Conservation (phyloP, 2,329 filamentous ascomycete species). For the Phialophora verrucosa region DNA sequence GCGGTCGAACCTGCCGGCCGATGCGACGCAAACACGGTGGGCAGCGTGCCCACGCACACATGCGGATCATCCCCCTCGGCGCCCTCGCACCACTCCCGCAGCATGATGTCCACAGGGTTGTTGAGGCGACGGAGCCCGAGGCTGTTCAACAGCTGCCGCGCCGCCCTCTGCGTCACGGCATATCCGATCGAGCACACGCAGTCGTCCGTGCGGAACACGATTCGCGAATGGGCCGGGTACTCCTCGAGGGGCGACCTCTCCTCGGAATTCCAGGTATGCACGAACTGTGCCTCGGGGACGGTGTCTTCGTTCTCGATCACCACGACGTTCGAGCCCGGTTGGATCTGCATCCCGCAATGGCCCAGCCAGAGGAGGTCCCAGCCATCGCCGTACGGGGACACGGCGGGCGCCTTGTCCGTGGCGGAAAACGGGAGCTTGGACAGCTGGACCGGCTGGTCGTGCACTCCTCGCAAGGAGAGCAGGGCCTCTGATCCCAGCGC, state of each 20-base stretch:
- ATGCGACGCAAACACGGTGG: neutral
- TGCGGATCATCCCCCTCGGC: neutral
- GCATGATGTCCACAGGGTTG: conserved; percentile 1
- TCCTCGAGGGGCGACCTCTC: conserved; percentile 1
- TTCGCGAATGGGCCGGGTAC: neutral
- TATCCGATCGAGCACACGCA: conserved; percentile 3
- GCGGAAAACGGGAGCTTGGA: neutral
- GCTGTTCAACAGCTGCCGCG: conserved; percentile 1
- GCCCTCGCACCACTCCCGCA: neutral
- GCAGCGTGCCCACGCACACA: neutral
- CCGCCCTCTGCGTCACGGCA: neutral
- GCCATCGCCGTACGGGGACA: conserved; percentile 52
- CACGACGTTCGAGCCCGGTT: neutral
- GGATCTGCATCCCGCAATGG: conserved; percentile 47
- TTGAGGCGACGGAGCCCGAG: neutral
- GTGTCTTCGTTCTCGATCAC: conserved; percentile 2
- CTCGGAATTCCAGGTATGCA: neutral
- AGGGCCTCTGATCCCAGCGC: neutral
- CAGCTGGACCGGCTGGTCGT: neutral
- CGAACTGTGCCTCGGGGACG: conserved; percentile 1
- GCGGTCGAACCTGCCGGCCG: neutral
- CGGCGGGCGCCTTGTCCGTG: neutral
- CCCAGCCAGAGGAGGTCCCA: conserved; percentile 62
- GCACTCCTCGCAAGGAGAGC: neutral
- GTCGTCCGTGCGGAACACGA: neutral